Base-by-base conservation (phyloP, 805 yeast genomes). In the Candida odintsovae region DNA sequence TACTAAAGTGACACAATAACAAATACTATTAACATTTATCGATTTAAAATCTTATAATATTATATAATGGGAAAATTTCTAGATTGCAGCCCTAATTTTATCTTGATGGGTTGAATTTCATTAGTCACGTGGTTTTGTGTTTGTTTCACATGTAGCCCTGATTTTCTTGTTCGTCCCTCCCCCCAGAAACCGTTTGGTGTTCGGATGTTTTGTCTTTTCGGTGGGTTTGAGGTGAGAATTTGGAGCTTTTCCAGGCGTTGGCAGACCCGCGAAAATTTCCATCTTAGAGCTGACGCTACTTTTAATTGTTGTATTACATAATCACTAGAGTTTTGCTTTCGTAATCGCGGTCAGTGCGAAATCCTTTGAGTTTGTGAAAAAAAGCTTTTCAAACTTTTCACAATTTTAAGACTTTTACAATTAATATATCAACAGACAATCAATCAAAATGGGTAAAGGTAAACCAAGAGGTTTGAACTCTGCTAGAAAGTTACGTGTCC, bases 391-490 rank as follows among this genome's bases (percentile, higher is more conserved):
- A 33, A 33, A 33, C 21, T 23, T 23, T 25, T 16, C 41, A 39
- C 40, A 28, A n/a, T n/a, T n/a, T n/a, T n/a, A n/a, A n/a, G n/a
- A n/a, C n/a, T n/a, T n/a, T n/a, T n/a, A n/a, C n/a, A 12, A 8
- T 28, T 13, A 28, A n/a, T 13, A 12, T n/a, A 25, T 25, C 28
- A 23, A 31, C 35, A 31, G 36, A 33, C 20, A 33, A 33, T 45
- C 48, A 33, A 39, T 47, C 76, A 87, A 73, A 71, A 92, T 92
- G 98, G 97, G 97, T 82, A 90, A 86, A 80, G 97, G 97, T 79
- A 90, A 90, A 82, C 99, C 99, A 85, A 89, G 99, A 88, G 99
- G 99, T 76, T 81, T 94, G 77, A 92, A 94, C 89, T 86, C 99
- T 74, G 99, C 99, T 73, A 89, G 99, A 86, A 94, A 94, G 84